Conservation (phyloP, 169 alveolate species). For the Eimeria mitis region DNA sequence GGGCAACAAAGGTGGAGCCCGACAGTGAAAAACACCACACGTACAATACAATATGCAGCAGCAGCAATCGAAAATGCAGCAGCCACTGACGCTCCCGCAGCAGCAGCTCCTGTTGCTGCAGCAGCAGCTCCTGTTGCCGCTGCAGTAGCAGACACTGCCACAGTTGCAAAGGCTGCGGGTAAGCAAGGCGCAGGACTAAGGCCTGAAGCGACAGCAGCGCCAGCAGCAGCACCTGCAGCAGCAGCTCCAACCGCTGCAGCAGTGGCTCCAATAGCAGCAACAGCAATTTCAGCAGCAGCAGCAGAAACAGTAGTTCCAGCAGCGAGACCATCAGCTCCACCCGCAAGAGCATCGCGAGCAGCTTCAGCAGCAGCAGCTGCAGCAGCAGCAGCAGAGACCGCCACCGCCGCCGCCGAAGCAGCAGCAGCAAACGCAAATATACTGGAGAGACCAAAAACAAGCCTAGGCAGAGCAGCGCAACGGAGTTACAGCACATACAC, state of each 20-base stretch:
- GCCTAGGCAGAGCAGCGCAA: background rate
- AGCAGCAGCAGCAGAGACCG: background rate
- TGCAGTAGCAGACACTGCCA: background rate
- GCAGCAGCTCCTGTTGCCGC: background rate
- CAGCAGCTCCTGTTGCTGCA: background rate
- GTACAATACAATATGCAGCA: background rate
- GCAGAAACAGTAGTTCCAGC: background rate
- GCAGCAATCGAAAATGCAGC: background rate
- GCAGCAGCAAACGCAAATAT: background rate
- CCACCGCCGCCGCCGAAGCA: background rate
- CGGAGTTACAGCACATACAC: slow-evolving; percentile 5
- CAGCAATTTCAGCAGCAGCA: background rate
- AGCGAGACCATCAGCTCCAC: no score
- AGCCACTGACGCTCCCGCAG: background rate
- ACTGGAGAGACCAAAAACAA: background rate
- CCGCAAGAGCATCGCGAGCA: background rate
- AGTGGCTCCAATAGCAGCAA: background rate
- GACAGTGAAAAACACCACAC: background rate
- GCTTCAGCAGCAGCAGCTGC: background rate
- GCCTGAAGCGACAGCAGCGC: background rate
- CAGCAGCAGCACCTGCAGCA: background rate
- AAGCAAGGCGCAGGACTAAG: background rate
- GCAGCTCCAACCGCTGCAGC: slow-evolving; percentile 1
- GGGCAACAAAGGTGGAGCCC: background rate
- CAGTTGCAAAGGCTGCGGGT: background rate